phyloP scores from a whole-genome alignment of 441 rosid species.

The Pelargonium cotyledonis region DNA sequence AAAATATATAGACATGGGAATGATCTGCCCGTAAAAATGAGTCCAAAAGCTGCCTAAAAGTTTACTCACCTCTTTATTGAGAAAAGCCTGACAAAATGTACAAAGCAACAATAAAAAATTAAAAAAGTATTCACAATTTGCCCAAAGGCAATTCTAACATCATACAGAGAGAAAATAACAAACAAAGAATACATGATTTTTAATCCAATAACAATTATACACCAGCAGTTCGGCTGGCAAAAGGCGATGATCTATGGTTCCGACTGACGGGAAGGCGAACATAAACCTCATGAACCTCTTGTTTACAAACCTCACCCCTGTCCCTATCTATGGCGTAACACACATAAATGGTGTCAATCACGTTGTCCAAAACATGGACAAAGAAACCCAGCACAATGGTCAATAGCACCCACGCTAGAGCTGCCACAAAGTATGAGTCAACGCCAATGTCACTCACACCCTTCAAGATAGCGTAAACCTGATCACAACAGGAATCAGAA shows the following conservation, averaged over 20 bases:
- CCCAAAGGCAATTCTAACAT: conserved; percentile 26
- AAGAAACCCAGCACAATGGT: conserved; percentile 56
- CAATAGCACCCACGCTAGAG: conserved; percentile 55
- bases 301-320: conserved; percentile 73
- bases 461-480: conserved; percentile 60
- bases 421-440: conserved; percentile 49
- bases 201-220: conserved; percentile 23
- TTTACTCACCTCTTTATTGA: conserved; percentile 25
- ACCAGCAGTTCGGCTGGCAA: conserved; percentile 27
- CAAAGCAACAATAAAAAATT: conserved; percentile 13
- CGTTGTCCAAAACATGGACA: conserved; percentile 67
- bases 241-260: conserved; percentile 37
- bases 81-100: conserved; percentile 29
- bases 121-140: conserved; percentile 25
- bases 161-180: conserved; percentile 19
- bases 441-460: conserved; percentile 53
- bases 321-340: conserved; percentile 75
- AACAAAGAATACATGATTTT: conserved; percentile 10
- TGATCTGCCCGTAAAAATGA: neutral
- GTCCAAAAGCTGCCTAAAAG: conserved; percentile 6
- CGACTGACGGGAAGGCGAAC: conserved; percentile 58
- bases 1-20: no score
- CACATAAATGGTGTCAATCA: conserved; percentile 63
- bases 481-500: conserved; percentile 18
- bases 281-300: conserved; percentile 78